Percentiles rank a stretch among this genome's conserved stretches.
These are phyloP conservation scores for Nigrospora sphaerica DNA, from an alignment of 2,329 filamentous ascomycete species.

Conservation along the genomic window DNA sequence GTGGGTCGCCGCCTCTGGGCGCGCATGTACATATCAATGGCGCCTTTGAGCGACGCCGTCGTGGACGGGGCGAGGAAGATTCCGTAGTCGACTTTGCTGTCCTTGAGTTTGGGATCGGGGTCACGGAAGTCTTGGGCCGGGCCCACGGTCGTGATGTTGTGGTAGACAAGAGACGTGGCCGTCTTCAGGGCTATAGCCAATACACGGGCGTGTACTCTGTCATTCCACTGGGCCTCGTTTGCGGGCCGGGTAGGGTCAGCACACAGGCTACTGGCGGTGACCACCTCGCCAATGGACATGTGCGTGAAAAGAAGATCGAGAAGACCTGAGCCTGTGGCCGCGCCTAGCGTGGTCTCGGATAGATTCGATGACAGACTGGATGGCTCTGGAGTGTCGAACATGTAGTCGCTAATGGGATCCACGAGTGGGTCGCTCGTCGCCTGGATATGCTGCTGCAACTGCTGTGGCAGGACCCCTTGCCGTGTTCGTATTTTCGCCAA, in stretches of 20 bases:
- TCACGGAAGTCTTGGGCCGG: not conserved
- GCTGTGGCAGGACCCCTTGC: too few relatives aligned
- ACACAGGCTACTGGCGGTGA: too few relatives aligned
- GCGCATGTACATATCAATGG: not conserved
- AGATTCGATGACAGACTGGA: too few relatives aligned
- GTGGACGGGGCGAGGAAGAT: constrained; percentile 1
- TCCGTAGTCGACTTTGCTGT: constrained; percentile 2
- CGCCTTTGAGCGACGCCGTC: not conserved
- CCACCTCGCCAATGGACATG: too few relatives aligned
- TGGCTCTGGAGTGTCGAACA: too few relatives aligned
- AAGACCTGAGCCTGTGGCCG: too few relatives aligned
- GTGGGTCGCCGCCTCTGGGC: not conserved
- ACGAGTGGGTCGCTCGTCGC: too few relatives aligned
- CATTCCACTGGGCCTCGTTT: constrained; percentile 2
- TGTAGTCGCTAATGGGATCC: too few relatives aligned
- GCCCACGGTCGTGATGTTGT: not conserved
- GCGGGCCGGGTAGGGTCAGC: not conserved
- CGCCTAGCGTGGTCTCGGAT: too few relatives aligned
- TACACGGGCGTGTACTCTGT: constrained; percentile 1
- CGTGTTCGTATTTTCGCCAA: too few relatives aligned
- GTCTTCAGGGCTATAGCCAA: not conserved
- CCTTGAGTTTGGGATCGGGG: not conserved
- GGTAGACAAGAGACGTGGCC: not conserved
- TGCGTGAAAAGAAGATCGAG: too few relatives aligned
- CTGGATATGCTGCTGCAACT: too few relatives aligned